These are phyloP conservation scores for Saturnispora mendoncae DNA, from an alignment of 805 yeast genomes.

Conservation along the genomic window DNA sequence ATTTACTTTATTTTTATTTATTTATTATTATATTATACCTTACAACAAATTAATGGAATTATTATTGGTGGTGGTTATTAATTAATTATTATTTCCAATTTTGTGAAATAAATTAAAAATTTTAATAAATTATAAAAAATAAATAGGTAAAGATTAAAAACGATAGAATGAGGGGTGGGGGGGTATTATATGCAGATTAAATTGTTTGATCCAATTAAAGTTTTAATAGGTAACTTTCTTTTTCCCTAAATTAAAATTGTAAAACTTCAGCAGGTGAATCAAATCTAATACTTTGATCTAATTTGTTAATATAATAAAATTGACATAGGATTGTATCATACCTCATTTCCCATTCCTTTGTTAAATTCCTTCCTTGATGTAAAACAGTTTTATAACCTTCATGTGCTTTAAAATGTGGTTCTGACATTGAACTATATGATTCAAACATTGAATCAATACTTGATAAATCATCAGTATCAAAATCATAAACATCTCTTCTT, in stretches of 20 bases:
- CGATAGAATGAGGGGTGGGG: too few relatives aligned
- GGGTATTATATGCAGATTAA: too few relatives aligned
- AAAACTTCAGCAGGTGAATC: slow-evolving; percentile 40
- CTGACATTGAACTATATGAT: slow-evolving; percentile 4
- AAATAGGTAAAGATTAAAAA: too few relatives aligned
- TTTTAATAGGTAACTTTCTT: too few relatives aligned
- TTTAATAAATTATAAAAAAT: too few relatives aligned
- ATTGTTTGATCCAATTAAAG: too few relatives aligned
- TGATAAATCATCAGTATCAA: slow-evolving; percentile 1
- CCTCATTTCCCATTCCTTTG: slow-evolving; percentile 30
- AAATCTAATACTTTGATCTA: slow-evolving; percentile 31
- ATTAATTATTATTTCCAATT: too few relatives aligned
- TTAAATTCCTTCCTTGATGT: slow-evolving; percentile 7
- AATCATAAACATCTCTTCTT: neutral
- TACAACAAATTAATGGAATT: too few relatives aligned
- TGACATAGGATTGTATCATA: slow-evolving; percentile 33
- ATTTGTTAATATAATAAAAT: slow-evolving; percentile 33
- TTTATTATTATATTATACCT: neutral
- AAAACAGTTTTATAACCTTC: slow-evolving; percentile 2
- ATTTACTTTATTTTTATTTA: neutral
- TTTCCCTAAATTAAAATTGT: neutral
- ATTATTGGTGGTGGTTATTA: too few relatives aligned
- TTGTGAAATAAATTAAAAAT: too few relatives aligned
- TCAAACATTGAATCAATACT: slow-evolving; percentile 7
- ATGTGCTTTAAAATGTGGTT: slow-evolving; percentile 3